Conservation (phyloP, 169 alveolate genomes). For the Cryptosporidium meleagridis region DNA sequence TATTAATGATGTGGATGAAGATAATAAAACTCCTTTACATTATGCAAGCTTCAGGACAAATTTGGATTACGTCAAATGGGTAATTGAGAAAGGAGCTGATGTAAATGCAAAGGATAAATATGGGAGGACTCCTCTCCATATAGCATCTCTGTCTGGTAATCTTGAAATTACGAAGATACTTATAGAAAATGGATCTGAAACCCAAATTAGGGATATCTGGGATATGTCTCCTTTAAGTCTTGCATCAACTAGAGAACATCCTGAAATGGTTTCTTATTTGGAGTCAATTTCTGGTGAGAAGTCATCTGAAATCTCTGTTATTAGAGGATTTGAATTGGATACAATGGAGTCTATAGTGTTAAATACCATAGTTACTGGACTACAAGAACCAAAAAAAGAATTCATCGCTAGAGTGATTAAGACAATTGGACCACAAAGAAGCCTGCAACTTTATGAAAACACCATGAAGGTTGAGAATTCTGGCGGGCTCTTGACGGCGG, state of each 20-base stretch:
- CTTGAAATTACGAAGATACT: conserved; percentile 83
- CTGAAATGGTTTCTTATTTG: conserved; percentile 76
- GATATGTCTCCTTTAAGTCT: conserved; percentile 84
- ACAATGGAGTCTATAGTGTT: conserved; percentile 81
- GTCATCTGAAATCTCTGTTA: conserved; percentile 1
- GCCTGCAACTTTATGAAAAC: conserved; percentile 82
- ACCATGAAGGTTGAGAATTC: conserved; percentile 84
- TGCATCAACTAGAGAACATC: conserved; percentile 80
- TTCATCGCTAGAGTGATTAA: conserved; percentile 83
- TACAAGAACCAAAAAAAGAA: conserved; percentile 85
- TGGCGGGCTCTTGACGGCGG: conserved; percentile 89
- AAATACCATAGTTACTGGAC: conserved; percentile 85
- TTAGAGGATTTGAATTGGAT: conserved; percentile 19
- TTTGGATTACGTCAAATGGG: conserved; percentile 80
- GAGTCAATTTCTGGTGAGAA: conserved; percentile 55
- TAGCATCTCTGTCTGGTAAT: conserved; percentile 89
- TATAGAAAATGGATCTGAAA: conserved; percentile 81
- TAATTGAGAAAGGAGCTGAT: conserved; percentile 84
- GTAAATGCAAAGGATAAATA: conserved; percentile 84
- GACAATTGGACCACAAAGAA: conserved; percentile 84
- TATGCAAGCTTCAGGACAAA: conserved; percentile 85
- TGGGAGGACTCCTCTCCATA: conserved; percentile 89
- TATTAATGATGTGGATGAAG: conserved; percentile 83
- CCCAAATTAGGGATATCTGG: conserved; percentile 83
- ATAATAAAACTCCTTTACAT: conserved; percentile 86